phyloP scores from a whole-genome alignment of 352 stramenopile genomes.

The Phytophthora sojae region DNA sequence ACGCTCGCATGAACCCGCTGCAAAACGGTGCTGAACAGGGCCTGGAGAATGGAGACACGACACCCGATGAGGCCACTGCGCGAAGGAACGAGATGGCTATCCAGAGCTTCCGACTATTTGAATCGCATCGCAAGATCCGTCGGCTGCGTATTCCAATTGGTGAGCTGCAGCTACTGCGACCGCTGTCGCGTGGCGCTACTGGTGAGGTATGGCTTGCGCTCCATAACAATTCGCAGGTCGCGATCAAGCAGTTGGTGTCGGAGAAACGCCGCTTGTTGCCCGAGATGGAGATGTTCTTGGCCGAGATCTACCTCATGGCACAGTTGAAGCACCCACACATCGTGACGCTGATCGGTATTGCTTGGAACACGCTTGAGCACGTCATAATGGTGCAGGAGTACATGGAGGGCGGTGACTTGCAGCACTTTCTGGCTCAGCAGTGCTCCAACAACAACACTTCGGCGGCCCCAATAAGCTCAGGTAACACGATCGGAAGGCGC shows the following conservation, averaged over 20 bases:
- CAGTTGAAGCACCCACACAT: slow-evolving; percentile 78
- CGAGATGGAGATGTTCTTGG: slow-evolving; percentile 81
- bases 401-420: slow-evolving; percentile 75
- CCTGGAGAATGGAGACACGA: slow-evolving; percentile 1
- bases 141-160: slow-evolving; percentile 54
- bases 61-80: slow-evolving; percentile 28
- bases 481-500: slow-evolving; percentile 20
- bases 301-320: slow-evolving; percentile 78
- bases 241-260: slow-evolving; percentile 72
- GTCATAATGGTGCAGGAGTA: slow-evolving; percentile 81
- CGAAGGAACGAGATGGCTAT: slow-evolving; percentile 64
- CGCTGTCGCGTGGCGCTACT: slow-evolving; percentile 59
- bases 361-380: slow-evolving; percentile 78
- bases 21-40: slow-evolving; percentile 17
- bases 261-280: slow-evolving; percentile 58
- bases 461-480: slow-evolving; percentile 16
- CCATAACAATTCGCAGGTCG: slow-evolving; percentile 54
- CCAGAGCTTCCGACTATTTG: slow-evolving; percentile 68
- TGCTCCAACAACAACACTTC: slow-evolving; percentile 16
- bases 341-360: slow-evolving; percentile 63
- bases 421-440: slow-evolving; percentile 55
- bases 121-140: slow-evolving; percentile 68
- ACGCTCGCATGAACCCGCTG: slow-evolving; percentile 38
- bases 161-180: slow-evolving; percentile 62
- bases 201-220: slow-evolving; percentile 82